phyloP scores from a whole-genome alignment of 805 yeast genomes.

The Sugiyamaella valdiviana region DNA sequence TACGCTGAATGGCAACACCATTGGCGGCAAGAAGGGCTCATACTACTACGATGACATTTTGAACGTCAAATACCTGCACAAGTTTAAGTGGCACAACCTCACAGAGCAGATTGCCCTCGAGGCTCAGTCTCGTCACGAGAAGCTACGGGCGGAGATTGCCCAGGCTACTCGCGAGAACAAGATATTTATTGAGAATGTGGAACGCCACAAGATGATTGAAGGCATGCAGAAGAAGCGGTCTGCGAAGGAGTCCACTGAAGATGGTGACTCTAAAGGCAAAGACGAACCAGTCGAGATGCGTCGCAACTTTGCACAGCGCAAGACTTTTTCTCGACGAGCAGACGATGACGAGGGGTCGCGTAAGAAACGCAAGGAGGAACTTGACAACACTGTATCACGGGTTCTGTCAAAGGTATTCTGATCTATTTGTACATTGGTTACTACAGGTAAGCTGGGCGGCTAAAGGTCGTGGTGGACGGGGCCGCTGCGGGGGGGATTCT shows the following conservation, averaged over 20 bases:
- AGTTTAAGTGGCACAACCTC: conserved; percentile 92
- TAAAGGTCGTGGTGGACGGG: too few relatives aligned
- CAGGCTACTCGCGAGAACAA: conserved; percentile 86
- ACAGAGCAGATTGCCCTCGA: conserved; percentile 91
- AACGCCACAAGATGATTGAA: conserved; percentile 72
- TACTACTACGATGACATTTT: conserved; percentile 92
- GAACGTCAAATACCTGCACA: conserved; percentile 81
- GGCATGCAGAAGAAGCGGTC: conserved; percentile 52
- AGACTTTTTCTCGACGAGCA: conserved; percentile 60
- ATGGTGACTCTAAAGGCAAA: conserved; percentile 14
- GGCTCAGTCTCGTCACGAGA: conserved; percentile 80
- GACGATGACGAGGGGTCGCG: conserved; percentile 65
- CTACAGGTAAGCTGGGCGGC: too few relatives aligned
- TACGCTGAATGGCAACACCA: conserved; percentile 77
- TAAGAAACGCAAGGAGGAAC: conserved; percentile 14
- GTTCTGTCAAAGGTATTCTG: conserved; percentile 25
- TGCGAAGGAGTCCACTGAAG: conserved; percentile 24
- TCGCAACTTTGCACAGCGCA: conserved; percentile 66
- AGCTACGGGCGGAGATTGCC: conserved; percentile 78
- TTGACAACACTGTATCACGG: conserved; percentile 18
- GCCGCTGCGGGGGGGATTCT: too few relatives aligned
- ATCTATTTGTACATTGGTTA: background rate
- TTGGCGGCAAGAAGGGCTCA: conserved; percentile 88
- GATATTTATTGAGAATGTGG: conserved; percentile 75
- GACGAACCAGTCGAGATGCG: conserved; percentile 37